Evolutionary conservation across 208 protist genomes (phyloP), one percentile per base, ranked within the genome.

Genomic region (Acanthamoeba triangularis): DNA sequence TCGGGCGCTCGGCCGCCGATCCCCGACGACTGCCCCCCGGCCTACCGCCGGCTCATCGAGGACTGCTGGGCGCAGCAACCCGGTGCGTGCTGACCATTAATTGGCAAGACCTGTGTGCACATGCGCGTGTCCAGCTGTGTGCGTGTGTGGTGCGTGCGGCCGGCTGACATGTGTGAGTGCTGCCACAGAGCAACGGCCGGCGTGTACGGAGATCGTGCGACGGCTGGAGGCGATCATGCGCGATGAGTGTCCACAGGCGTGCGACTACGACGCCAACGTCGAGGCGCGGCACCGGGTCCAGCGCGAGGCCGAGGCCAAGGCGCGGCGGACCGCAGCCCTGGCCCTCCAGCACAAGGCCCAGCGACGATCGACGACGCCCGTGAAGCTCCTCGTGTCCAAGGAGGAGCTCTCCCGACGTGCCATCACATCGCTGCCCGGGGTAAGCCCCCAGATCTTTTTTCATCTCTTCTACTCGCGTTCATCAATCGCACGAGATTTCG

Each of bases 41-140:
- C 76, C 33, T 85, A 85, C 33, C 35, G 76, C 41, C 18, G 33
- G n/a, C 82, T 90, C 30, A 63, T 65, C 25, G 47, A 90, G 25
- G 82, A 54, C 54, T 90, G 82, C 35, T 54, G 82, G 47, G 52
- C 44, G 10, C 82, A 82, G 37, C 2, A 47, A 49, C n/a, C 74
- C 2, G 37, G 35, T 82, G 3, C 74, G 4, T 20, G n/a, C n/a
- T n/a, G n/a, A n/a, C n/a, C n/a, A n/a, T n/a, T n/a, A n/a, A n/a
- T 47, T 47, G 3, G 41, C 11, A 2, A 8, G 11, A 2, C 3
- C 41, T 14, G 23, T 44, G n/a, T 37, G 69, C n/a, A 5, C 23
- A 65, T 8, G 11, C 52, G 37, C 41, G 25, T 52, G 65, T 23
- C n/a, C n/a, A n/a, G 33, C 18, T 16, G 52, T 56, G 52, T 16